A percentile compares a stretch with the other conserved stretches of the same genome.
Evolutionary conservation across 139 green algal species (phyloP).

Genomic region (Chlamydomonas schloesseri): DNA sequence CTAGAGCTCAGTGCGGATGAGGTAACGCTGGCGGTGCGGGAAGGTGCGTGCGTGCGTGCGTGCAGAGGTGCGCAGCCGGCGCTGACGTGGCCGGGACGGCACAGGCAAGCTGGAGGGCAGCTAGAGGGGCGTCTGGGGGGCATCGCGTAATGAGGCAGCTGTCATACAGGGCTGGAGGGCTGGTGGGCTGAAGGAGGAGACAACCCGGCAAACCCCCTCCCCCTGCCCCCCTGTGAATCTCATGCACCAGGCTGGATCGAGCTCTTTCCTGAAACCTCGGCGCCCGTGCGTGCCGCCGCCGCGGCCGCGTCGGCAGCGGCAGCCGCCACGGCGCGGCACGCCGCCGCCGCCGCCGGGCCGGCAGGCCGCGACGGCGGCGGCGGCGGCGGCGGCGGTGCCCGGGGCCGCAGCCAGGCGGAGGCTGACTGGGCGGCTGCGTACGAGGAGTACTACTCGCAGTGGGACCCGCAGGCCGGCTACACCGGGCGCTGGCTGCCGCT

Average conservation of each 20-base stretch:
- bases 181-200: too few species aligned
- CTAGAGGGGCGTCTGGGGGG: too few species aligned
- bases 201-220: too few species aligned
- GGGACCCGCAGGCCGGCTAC: constrained; percentile 30
- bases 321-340: not conserved
- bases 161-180: too few species aligned
- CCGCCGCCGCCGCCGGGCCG: not conserved
- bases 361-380: not conserved
- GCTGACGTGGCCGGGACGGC: too few species aligned
- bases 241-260: constrained; percentile 26
- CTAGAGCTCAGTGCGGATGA: constrained; percentile 49
- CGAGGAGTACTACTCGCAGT: constrained; percentile 23
- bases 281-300: constrained; percentile 3
- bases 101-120: too few species aligned
- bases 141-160: too few species aligned
- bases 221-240: too few species aligned
- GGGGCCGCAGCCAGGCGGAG: not conserved
- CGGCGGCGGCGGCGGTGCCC: not conserved
- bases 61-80: not conserved
- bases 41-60: constrained; percentile 14
- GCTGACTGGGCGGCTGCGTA: constrained; percentile 15
- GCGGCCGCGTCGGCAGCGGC: not conserved
- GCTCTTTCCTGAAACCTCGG: constrained; percentile 17
- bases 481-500: constrained; percentile 13
- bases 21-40: constrained; percentile 17